Evolutionary conservation across 306 rosid genomes (phyloP), one percentile per base, ranked within the genome.

Genomic region (Sophora flavescens): DNA sequence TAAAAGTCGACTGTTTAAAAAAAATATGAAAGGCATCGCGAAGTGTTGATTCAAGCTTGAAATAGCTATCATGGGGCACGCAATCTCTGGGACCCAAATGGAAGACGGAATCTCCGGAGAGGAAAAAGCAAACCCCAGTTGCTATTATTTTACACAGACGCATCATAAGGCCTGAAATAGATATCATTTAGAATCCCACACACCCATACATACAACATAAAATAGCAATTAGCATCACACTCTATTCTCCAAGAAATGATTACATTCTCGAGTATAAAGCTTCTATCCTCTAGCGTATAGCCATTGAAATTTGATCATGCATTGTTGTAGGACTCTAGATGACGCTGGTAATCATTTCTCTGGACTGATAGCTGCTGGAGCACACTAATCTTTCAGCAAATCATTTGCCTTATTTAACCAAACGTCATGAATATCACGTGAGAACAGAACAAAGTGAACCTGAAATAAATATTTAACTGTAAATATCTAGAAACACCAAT

Each of bases 391-490:
- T 53, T 80, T 58, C 72, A 87, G 80, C 86, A 87, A 72, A 72
- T 86, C 85, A 62, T 76, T 87, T 6, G 89, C 91, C 75, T 79
- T 87, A 44, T 80, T 74, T 84, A 87, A 18, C 93, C 93, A 88
- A 60, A 62, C 83, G 30, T 61, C 13, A 85, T 85, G 87, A 38
- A 80, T 74, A 61, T 91, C 91, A 8, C 82, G 72, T 1, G 17
- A 12, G 66, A 83, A 91, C 70, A 83, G 81, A 66, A 91, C 90
- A 71, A 88, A 88, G 79, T 91, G 96, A 26, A 87, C 81, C 96
- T 88, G 93, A 74, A 68, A 45, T 71, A 72, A 54, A 51, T 38
- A 28, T 18, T 6, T 1, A 16, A 64, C 42, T 4, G 54, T 22
- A 74, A 65, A 68, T 35, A 80, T 63, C 68, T 9, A 7, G 63